Evolutionary conservation across 2,329 filamentous ascomycete genomes (phyloP), one percentile per base, ranked within the genome.

Genomic region (Remersonia thermophila): DNA sequence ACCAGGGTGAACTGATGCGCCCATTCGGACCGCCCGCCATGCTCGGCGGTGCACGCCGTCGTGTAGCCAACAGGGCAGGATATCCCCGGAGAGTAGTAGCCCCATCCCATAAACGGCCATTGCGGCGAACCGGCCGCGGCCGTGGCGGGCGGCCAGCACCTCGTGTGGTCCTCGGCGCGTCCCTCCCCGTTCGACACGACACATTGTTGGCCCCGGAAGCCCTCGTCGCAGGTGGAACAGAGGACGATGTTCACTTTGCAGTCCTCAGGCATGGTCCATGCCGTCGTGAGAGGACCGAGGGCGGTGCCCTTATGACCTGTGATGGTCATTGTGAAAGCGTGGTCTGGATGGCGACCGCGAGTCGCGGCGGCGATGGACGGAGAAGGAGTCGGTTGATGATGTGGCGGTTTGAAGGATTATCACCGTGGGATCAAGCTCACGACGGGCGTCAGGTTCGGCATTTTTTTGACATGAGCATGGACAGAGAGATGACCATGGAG

Each of bases 281-380:
- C 9, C 8, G 38, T 37, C 13, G 38, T 40, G 14, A 40, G n/a
- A 4, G 38, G 38, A 10, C 38, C 38, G 2, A 40, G 27, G 23
- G 25, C 7, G 7, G 32, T 35, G 28, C 31, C 38, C 9, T 11
- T 0, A 9, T 2, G 7, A 9, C 17, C 25, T 11, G 35, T 40
- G 25, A 34, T 30, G 8, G 28, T 10, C 9, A 15, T 17, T 16
- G 28, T 30, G 14, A 30, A 16, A 6, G 14, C n/a, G n/a, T n/a
- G n/a, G n/a, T n/a, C n/a, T 23, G 5, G 20, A 5, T 23, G 5
- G 5, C 5, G 20, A 9, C 20, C 20, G 20, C 5, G 5, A 23
- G 9, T 23, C 20, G 5, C 5, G 20, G 20, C 20, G 5, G 5
- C 20, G 9, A 23, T 23, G 9, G 20, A 23, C 20, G 20, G 20